These are phyloP conservation scores for Diaporthe amygdali DNA, from an alignment of 2,329 filamentous ascomycete genomes.

Conservation along the genomic window DNA sequence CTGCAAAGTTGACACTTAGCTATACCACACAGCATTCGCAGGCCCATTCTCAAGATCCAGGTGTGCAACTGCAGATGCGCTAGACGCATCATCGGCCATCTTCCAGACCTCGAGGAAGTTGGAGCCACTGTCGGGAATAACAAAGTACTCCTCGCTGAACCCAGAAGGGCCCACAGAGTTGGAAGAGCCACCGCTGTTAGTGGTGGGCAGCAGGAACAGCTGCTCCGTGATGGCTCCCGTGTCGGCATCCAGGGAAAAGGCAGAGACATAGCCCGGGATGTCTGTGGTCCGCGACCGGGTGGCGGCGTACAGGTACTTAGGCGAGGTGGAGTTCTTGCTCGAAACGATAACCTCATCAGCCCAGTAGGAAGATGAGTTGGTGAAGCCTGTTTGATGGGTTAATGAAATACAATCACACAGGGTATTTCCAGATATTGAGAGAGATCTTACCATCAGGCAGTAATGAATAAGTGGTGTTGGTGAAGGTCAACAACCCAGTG, in stretches of 20 bases:
- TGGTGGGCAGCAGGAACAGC: constrained; percentile 37
- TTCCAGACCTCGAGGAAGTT: constrained; percentile 43
- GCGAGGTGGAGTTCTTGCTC: constrained; percentile 5
- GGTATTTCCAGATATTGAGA: not conserved
- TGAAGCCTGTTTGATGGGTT: constrained; percentile 5
- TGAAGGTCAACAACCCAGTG: constrained; percentile 27
- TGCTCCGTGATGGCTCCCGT: constrained; percentile 35
- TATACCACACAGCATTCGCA: constrained; percentile 8
- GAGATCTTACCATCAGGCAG: constrained; percentile 22
- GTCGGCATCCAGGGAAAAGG: constrained; percentile 33
- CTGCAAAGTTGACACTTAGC: too few species aligned
- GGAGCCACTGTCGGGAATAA: constrained; percentile 39
- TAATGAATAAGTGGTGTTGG: constrained; percentile 24
- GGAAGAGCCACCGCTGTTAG: constrained; percentile 39
- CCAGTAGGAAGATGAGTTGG: constrained; percentile 31
- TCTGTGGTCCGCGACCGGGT: constrained; percentile 28
- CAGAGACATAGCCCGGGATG: constrained; percentile 39
- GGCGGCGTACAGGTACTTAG: constrained; percentile 30
- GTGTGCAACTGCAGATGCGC: not conserved
- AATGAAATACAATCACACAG: not conserved
- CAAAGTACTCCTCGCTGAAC: constrained; percentile 39
- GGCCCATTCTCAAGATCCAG: constrained; percentile 4
- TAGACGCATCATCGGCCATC: constrained; percentile 28
- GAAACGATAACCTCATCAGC: constrained; percentile 26
- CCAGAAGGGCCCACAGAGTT: constrained; percentile 39